A percentile compares a stretch with the other conserved stretches of the same genome.
phyloP scores from a whole-genome alignment of 208 protist species.

The Leishmania major region DNA sequence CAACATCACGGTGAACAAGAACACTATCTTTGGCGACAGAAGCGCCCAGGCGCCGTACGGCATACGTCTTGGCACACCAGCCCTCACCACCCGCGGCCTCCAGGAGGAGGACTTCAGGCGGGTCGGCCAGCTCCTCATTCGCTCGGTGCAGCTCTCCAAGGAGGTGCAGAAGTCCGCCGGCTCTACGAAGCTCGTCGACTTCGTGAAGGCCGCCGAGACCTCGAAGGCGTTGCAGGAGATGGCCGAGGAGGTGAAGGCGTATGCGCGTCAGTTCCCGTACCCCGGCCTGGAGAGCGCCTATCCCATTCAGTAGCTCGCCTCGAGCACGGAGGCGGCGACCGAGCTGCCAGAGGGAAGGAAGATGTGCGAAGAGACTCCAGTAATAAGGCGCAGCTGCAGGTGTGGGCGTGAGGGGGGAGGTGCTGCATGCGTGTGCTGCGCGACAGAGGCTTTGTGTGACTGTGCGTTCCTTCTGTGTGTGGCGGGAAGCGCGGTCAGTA shows the following conservation, averaged over 20 bases:
- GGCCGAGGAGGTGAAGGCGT: constrained; percentile 78
- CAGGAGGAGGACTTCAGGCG: constrained; percentile 89
- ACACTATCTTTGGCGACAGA: constrained; percentile 95
- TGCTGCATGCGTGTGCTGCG: neutral
- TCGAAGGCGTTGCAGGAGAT: constrained; percentile 59
- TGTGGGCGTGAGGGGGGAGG: neutral
- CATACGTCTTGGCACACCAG: constrained; percentile 95
- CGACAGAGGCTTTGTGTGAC: neutral
- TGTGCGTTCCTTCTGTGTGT: neutral
- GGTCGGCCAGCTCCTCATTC: constrained; percentile 92
- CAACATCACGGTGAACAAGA: constrained; percentile 98
- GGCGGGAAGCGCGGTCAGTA: neutral
- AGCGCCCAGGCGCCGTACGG: constrained; percentile 93
- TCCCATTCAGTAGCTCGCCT: constrained; percentile 25
- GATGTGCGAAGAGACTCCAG: neutral
- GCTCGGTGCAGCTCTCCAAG: constrained; percentile 80
- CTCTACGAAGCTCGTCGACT: constrained; percentile 83
- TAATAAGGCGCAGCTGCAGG: neutral
- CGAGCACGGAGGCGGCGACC: neutral
- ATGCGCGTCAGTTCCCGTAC: constrained; percentile 81
- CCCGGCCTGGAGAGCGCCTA: constrained; percentile 73
- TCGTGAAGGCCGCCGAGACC: constrained; percentile 54
- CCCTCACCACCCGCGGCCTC: constrained; percentile 96
- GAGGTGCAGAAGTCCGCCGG: constrained; percentile 63
- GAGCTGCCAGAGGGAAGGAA: neutral